phyloP scores from a whole-genome alignment of 1,284 basidiomycete genomes.

The Tilletia setariae region DNA sequence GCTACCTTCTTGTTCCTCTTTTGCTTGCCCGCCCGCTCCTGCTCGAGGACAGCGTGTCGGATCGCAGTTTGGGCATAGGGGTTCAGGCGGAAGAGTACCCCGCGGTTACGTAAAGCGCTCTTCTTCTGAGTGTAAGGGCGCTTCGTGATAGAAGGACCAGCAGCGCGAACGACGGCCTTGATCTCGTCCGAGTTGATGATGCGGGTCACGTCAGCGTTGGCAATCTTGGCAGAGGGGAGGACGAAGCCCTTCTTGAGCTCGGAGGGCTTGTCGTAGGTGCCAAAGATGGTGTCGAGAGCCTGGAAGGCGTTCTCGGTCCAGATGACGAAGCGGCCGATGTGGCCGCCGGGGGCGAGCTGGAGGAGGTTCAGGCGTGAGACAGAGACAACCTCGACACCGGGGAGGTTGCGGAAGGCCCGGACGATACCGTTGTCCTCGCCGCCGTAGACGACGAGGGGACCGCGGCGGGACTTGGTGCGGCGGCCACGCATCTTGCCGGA shows the following conservation, averaged over 20 bases:
- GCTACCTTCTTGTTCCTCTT: conserved; percentile 38
- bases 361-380: conserved; percentile 94
- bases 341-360: conserved; percentile 98
- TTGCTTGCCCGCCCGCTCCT: conserved; percentile 47
- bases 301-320: conserved; percentile 96
- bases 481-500: conserved; percentile 98
- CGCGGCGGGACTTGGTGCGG: conserved; percentile 92
- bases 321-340: conserved; percentile 97
- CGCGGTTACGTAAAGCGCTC: conserved; percentile 91
- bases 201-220: conserved; percentile 93
- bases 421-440: conserved; percentile 91
- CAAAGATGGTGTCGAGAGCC: conserved; percentile 90
- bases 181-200: conserved; percentile 75
- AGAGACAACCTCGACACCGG: conserved; percentile 95
- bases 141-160: conserved; percentile 74
- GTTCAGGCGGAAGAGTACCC: conserved; percentile 96
- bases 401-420: conserved; percentile 97
- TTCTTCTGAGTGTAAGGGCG: conserved; percentile 99
- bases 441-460: conserved; percentile 94
- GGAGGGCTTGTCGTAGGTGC: conserved; percentile 80
- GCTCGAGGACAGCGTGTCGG: conserved; percentile 47
- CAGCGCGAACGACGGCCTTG: conserved; percentile 79
- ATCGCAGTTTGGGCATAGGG: conserved; percentile 75
- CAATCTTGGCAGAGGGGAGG: conserved; percentile 72
- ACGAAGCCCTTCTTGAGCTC: conserved; percentile 76